Conservation (phyloP, 352 stramenopile genomes). For the Phytopythium boreale region DNA sequence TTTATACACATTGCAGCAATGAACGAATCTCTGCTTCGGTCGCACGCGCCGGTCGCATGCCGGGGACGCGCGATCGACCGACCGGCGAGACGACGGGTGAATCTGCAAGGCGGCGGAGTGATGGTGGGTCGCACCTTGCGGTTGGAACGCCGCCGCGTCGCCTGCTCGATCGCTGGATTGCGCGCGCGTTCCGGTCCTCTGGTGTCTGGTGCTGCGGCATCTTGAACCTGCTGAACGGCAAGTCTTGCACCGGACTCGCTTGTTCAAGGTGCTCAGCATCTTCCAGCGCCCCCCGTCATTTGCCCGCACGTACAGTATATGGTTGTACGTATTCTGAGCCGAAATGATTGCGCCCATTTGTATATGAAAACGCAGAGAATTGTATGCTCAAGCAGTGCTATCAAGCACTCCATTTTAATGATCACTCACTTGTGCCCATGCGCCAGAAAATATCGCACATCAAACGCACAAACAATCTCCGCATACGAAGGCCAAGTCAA, state of each 20-base stretch:
- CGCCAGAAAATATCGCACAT: not conserved
- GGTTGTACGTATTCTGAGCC: too few species aligned
- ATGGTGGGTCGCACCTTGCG: not conserved
- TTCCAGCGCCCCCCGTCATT: too few species aligned
- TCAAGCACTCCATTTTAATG: too few species aligned
- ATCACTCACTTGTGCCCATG: not conserved
- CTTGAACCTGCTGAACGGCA: not conserved
- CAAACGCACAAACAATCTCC: not conserved
- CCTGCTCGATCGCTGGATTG: not conserved
- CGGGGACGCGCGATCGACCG: too few species aligned
- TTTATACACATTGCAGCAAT: too few species aligned
- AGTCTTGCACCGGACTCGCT: not conserved
- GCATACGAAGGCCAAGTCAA: too few species aligned
- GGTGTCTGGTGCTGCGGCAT: not conserved
- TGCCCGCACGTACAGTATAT: not conserved
- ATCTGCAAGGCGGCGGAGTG: not conserved
- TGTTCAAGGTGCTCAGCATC: not conserved
- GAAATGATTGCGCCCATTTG: not conserved
- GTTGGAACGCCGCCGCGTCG: not conserved
- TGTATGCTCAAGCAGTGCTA: not conserved
- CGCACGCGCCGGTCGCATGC: not conserved
- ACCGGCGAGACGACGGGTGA: not conserved
- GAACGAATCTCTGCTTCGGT: not conserved
- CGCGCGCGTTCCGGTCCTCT: not conserved
- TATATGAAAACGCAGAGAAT: too few species aligned